Conservation (phyloP, 805 yeast species). For the Komagataella mondaviorum region DNA sequence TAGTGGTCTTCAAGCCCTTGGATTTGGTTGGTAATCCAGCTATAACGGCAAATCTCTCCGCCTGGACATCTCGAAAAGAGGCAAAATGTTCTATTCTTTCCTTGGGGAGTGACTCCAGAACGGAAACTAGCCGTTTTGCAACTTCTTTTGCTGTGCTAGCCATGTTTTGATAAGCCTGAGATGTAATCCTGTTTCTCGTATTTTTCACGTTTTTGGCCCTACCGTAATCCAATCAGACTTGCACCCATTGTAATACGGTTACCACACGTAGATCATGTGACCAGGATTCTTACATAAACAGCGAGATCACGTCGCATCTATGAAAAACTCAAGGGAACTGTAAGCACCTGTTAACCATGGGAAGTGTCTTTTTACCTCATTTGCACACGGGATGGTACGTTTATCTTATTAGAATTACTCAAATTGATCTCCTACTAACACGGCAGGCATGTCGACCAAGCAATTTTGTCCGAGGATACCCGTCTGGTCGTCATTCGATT, state of each 20-base stretch:
- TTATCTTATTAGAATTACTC: not conserved
- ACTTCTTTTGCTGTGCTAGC: conserved; percentile 3
- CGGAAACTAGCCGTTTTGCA: conserved; percentile 41
- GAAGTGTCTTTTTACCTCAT: conserved; percentile 73
- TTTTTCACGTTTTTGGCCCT: not conserved
- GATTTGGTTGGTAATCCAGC: conserved; percentile 32
- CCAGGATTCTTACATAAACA: not conserved
- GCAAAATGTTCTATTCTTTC: conserved; percentile 58
- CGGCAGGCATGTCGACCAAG: conserved; percentile 85
- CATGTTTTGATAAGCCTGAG: not conserved
- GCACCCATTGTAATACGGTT: not conserved
- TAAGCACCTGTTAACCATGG: conserved; percentile 29
- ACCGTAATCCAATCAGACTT: not conserved
- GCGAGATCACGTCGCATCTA: not conserved
- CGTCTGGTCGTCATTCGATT: conserved; percentile 79
- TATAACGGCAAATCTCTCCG: conserved; percentile 37
- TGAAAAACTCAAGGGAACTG: not conserved
- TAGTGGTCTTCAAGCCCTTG: conserved; percentile 13
- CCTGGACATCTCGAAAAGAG: conserved; percentile 56
- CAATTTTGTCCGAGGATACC: conserved; percentile 83
- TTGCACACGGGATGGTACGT: conserved; percentile 56
- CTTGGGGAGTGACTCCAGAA: conserved; percentile 51
- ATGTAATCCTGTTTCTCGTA: not conserved
- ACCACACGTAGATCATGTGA: not conserved
- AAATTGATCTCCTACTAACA: not conserved